Base-by-base conservation (phyloP, 2,329 filamentous ascomycete species). In the Botrytis hyacinthi region DNA sequence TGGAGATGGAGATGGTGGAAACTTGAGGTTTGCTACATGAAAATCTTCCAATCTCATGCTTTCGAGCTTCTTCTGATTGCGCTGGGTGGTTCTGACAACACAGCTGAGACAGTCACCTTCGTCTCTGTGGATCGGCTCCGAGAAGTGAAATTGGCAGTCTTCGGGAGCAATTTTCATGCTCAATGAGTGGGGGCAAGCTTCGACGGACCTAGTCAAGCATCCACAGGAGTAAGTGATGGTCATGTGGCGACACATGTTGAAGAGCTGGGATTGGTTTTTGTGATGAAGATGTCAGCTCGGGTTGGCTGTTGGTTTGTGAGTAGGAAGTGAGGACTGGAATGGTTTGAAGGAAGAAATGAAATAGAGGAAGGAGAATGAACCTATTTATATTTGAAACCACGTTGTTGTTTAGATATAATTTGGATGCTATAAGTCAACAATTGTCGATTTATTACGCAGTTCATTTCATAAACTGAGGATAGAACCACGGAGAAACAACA, bases 101-200 rank as follows among this genome's bases (percentile, higher is more conserved):
- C 35, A 62, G 22, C 7, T 37, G 37, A n/a, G 6, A 14, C 35
- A 62, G 35, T 40, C 60, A 2, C 7, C 7, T 2, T 62, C 60
- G 1, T 37, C 22, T n/a, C 3, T 14, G 0, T 42, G 6, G 37
- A 20, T n/a, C 2, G 26, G 16, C 7, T 63, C 37, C 9, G 4
- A n/a, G 14, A 20, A 16, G 10, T 12, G n/a, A 2, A 29, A 44
- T 22, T n/a, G 37, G 40, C 61, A 63, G 37, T n/a, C 26, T n/a
- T 42, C 14, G 12, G 7, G 35, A 26, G 35, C 14, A 35, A 61
- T 40, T 14, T 61, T n/a, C 5, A 26, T 40, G 12, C 26, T 37
- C 22, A 40, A 18, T n/a, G 59, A 22, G 12, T 40, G 22, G 59
- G 22, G 22, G 37, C 59, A 40, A 37, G 22, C 32, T 16, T 26